phyloP scores from a whole-genome alignment of 306 rosid genomes.

The Cucurbita pepo region DNA sequence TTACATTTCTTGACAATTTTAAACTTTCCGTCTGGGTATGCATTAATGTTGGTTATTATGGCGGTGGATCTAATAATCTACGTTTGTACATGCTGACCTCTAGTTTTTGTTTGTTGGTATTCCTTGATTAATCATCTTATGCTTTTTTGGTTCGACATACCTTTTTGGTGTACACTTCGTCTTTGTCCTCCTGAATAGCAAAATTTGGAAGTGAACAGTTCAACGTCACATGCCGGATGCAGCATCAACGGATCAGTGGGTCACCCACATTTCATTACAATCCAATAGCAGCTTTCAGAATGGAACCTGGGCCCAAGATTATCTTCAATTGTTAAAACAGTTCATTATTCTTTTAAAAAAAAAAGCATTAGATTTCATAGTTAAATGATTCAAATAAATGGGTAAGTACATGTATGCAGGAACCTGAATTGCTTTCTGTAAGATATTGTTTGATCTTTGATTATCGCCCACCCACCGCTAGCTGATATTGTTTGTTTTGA shows the following conservation, averaged over 20 bases:
- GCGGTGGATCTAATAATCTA: slow-evolving; percentile 37
- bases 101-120: slow-evolving; percentile 24
- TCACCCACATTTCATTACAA: slow-evolving; percentile 3
- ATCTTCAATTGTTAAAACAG: background rate
- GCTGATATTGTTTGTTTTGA: too few relatives aligned
- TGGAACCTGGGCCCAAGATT: background rate
- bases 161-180: background rate
- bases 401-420: background rate
- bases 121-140: slow-evolving; percentile 4
- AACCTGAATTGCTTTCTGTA: background rate
- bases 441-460: background rate
- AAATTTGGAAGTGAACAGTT: background rate
- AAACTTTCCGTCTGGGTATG: slow-evolving; percentile 8
- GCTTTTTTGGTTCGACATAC: background rate
- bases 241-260: slow-evolving; percentile 8
- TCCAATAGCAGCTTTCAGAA: background rate
- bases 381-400: background rate
- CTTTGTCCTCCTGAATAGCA: slow-evolving; percentile 4
- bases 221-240: slow-evolving; percentile 3
- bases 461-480: too few relatives aligned
- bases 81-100: slow-evolving; percentile 64
- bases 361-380: background rate
- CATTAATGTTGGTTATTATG: background rate
- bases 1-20: slow-evolving; percentile 27
- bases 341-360: background rate